Conservation (phyloP, 169 alveolate genomes). For the Cryptosporidium viatorum region DNA sequence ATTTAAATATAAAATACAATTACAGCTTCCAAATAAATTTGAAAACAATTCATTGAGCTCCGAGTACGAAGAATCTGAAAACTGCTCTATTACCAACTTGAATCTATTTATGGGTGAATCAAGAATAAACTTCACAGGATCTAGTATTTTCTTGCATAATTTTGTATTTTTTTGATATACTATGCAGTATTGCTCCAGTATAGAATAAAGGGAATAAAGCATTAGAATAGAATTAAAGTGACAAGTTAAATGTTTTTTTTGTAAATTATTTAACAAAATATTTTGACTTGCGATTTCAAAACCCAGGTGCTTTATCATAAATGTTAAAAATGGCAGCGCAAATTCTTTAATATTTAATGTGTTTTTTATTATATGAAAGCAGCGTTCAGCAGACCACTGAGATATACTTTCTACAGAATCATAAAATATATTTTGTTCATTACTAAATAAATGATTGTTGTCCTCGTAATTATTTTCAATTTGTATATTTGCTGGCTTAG, state of each 20-base stretch:
- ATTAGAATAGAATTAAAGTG: background rate
- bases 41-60: background rate
- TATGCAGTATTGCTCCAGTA: slow-evolving; percentile 26
- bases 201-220: slow-evolving; percentile 42
- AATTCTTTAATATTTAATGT: slow-evolving; percentile 33
- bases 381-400: slow-evolving; percentile 60
- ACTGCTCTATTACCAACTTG: slow-evolving; percentile 10
- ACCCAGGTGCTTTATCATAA: slow-evolving; percentile 27
- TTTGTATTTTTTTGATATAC: background rate
- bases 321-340: slow-evolving; percentile 56
- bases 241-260: background rate
- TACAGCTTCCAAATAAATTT: slow-evolving; percentile 9
- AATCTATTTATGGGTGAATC: slow-evolving; percentile 24
- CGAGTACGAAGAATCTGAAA: background rate
- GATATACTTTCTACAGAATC: slow-evolving; percentile 18
- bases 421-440: background rate
- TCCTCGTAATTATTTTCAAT: background rate
- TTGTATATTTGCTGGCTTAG: slow-evolving; percentile 19
- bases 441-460: too few species aligned
- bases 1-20: background rate
- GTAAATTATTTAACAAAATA: background rate
- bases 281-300: background rate
- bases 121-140: slow-evolving; percentile 15
- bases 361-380: slow-evolving; percentile 37
- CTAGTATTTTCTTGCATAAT: background rate